These are phyloP conservation scores for Stachybotrys chlorohalonatus DNA, from an alignment of 2,329 filamentous ascomycete genomes.

Conservation along the genomic window DNA sequence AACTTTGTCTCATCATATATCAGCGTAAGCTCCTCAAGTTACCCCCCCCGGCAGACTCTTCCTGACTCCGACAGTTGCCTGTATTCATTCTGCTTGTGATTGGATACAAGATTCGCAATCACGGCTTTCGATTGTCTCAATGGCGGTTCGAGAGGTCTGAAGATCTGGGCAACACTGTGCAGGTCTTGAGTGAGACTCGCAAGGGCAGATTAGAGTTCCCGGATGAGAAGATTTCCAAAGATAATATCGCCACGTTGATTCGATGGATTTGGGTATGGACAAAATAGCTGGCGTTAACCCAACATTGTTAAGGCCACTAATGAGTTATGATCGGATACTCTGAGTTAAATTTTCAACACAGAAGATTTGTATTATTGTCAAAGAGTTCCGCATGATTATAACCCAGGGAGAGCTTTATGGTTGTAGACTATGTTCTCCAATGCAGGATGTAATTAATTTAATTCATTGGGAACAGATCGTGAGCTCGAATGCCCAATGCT, in stretches of 20 bases:
- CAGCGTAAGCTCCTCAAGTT: slow-evolving; percentile 18
- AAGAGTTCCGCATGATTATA: too few relatives aligned
- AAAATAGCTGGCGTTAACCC: slow-evolving; percentile 13
- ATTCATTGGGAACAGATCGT: too few relatives aligned
- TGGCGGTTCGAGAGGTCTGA: slow-evolving; percentile 27
- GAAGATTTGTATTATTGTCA: neutral
- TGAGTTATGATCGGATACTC: neutral
- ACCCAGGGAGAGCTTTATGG: too few relatives aligned
- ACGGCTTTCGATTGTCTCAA: slow-evolving; percentile 19
- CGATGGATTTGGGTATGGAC: slow-evolving; percentile 28
- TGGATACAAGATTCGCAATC: slow-evolving; percentile 26
- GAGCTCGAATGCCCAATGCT: too few relatives aligned
- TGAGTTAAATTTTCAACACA: neutral
- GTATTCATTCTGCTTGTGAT: slow-evolving; percentile 26
- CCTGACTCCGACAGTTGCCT: slow-evolving; percentile 15
- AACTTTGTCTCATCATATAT: slow-evolving; percentile 30
- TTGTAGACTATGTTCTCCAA: too few relatives aligned
- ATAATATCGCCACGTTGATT: slow-evolving; percentile 18
- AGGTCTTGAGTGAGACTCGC: slow-evolving; percentile 20
- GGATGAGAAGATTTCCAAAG: slow-evolving; percentile 20
- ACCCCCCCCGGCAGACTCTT: neutral
- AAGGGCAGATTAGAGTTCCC: slow-evolving; percentile 26
- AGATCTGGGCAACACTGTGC: slow-evolving; percentile 25
- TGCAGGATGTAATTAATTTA: too few relatives aligned
- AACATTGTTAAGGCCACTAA: neutral